Conservation (phyloP, 306 rosid species). For the Cucumis melo region DNA sequence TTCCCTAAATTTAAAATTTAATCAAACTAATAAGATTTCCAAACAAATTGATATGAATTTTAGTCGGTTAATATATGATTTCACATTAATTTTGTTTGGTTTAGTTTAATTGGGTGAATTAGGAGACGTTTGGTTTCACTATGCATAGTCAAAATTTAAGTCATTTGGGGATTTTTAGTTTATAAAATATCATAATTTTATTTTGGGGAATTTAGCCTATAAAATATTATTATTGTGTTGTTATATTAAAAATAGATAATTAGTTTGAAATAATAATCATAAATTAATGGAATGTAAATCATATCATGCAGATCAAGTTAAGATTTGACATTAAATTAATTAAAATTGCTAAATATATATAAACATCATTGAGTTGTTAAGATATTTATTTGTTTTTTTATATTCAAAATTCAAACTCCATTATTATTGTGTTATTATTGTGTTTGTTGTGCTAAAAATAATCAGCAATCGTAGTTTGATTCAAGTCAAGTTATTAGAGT, state of each 20-base stretch:
- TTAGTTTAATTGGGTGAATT: neutral
- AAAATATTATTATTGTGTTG: neutral
- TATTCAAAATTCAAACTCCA: no score
- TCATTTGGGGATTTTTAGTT: neutral
- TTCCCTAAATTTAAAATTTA: no score
- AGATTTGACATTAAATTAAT: neutral
- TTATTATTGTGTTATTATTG: no score
- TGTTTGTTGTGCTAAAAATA: no score
- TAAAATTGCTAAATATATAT: no score
- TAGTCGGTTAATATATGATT: no score
- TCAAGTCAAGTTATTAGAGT: neutral
- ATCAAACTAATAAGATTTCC: no score
- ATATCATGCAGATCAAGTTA: neutral
- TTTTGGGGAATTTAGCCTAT: neutral
- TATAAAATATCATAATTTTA: neutral
- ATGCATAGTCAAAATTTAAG: neutral
- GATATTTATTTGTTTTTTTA: no score
- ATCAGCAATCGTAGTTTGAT: no score
- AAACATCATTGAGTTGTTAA: no score
- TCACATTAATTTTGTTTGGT: neutral
- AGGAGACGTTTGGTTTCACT: neutral
- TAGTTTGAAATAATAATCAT: neutral
- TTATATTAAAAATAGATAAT: neutral
- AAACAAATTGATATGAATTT: no score
- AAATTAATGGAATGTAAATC: neutral